Evolutionary conservation across 371 early-diverging fungal genomes (phyloP), one percentile per base, ranked within the genome.

Genomic region (Apophysomyces trapeziformis): DNA sequence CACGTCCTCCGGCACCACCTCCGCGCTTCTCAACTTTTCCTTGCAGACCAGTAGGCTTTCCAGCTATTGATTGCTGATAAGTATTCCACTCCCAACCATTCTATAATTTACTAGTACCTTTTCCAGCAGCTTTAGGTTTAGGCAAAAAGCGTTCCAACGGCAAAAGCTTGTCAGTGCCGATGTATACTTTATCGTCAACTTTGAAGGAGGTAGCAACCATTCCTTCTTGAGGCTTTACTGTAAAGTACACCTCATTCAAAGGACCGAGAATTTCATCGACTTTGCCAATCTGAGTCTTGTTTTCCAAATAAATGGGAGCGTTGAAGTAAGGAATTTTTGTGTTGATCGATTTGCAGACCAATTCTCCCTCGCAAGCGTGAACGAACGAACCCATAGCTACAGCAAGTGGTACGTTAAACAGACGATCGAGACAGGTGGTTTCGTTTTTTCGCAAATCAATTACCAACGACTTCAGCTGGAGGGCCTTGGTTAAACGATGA

Each of bases 181-280:
- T 96, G 68, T 82, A 99, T 47, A 99, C 96, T 77, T 92, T 93
- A 74, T 95, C 96, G 43, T 91, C 84, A 36, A 75, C 64, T 80
- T 96, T 94, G 88, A 97, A 99, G 35, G 93, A 93, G 18, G 90
- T 87, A 12, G 98, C 97, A 36, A 93, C 87, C 70, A 98, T 90
- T 64, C 97, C 97, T 59, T 96, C 96, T 74, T 92, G 90, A 66
- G 96, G 86, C 87, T 97, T 97, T 65, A 99, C 96, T 36, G 98
- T 96, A 75, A 99, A 97, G 76, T 87, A 95, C 35, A 98, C 94
- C 78, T 99, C 96, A 81, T 96, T 97, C 78, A 99, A 86, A 47
- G 97, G 97, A 46, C 99, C 99, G 37, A 99, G 88, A 68, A 99
- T 98, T 82, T 99, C 99, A 70, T 99, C 99, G n/a, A 99, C 96